Evolutionary conservation across 2,329 filamentous ascomycete genomes (phyloP), one percentile per base, ranked within the genome.

Genomic region (Aspergillus spinulosporus): DNA sequence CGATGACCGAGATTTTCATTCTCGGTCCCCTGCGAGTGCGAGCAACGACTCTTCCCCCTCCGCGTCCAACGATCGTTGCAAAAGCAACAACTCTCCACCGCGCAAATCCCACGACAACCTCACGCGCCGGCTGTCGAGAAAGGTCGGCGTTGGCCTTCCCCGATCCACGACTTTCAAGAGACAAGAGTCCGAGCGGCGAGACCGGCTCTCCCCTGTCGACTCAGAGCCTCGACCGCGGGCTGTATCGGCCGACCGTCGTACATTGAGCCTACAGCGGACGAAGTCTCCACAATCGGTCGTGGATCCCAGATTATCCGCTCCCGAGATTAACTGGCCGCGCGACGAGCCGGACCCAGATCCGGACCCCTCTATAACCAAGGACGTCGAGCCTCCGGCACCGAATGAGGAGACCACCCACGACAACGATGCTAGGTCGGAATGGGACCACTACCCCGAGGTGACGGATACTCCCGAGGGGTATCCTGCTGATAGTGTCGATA

Each of bases 141-240:
- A 68, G 43, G 89, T 91, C n/a, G 85, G 92, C 12, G 88, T 91
- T 14, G 88, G 88, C 12, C 76, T 96, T 37, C 90, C 91, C 39
- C 84, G 90, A 48, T 80, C 86, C 3, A 84, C 88, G 65, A 95
- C 90, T 0, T 92, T 95, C 74, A 88, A 87, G 73, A 84, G 92
- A 65, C 90, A 93, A 72, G 84, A 89, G 69, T 93, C 90, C 29
- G 92, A 96, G 74, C 82, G 84, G 60, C 83, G 91, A 64, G 85
- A 89, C 64, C 87, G 86, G 66, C 79, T 96, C 52, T 80, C 88
- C 57, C 86, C 89, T 44, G 80, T 85, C 42, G 78, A 86, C 47
- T 82, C 84, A 4, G 83, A 85, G 32, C 75, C 80, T 28, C 84
- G 89, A 63, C 36, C 36, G 11, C 84, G 91, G 67, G 85, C 90